These are phyloP conservation scores for Pyrenula aspistea DNA, from an alignment of 495 filamentous ascomycete species.

Conservation along the genomic window DNA sequence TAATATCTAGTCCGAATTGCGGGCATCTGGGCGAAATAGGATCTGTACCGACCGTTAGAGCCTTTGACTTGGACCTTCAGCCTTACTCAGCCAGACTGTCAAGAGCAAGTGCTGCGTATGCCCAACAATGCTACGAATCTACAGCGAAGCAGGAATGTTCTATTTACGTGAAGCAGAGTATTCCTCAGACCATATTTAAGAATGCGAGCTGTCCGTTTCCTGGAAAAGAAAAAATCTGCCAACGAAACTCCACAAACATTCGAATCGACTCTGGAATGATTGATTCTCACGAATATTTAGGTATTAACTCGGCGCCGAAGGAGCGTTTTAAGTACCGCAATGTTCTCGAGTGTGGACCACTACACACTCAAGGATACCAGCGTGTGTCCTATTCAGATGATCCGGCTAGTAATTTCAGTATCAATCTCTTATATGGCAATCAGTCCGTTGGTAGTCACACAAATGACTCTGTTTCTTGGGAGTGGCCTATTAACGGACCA, in stretches of 20 bases:
- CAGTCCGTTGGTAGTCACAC: neutral
- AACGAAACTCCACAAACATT: neutral
- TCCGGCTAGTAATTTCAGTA: neutral
- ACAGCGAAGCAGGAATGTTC: neutral
- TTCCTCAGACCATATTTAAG: neutral
- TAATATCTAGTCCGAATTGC: neutral
- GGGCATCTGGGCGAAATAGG: neutral
- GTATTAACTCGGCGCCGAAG: conserved; percentile 6
- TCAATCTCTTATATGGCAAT: neutral
- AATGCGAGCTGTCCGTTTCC: neutral
- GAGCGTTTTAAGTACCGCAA: conserved; percentile 5
- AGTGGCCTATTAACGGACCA: neutral
- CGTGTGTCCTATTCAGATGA: neutral
- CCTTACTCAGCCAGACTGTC: neutral
- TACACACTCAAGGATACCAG: neutral
- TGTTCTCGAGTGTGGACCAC: neutral
- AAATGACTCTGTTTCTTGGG: neutral
- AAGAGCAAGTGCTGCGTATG: neutral
- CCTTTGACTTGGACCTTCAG: neutral
- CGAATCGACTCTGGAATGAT: conserved; percentile 7
- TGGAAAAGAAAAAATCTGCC: neutral
- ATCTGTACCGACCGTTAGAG: neutral
- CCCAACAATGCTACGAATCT: neutral
- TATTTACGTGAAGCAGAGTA: neutral
- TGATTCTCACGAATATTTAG: conserved; percentile 6